Conservation (phyloP, 805 yeast genomes). For the Candida ipomoeae region DNA sequence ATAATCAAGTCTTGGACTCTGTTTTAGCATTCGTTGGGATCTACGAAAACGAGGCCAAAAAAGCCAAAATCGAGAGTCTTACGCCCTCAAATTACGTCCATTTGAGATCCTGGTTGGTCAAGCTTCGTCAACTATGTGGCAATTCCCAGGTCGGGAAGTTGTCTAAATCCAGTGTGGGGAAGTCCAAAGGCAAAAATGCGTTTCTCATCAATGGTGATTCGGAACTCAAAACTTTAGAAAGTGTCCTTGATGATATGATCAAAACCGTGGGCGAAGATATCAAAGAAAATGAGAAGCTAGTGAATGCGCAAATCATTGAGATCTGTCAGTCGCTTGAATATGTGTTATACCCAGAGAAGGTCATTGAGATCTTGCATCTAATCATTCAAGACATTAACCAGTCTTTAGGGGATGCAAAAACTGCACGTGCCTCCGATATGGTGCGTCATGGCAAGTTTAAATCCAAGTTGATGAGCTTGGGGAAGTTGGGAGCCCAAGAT, state of each 20-base stretch:
- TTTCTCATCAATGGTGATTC: conserved; percentile 17
- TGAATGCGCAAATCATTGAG: conserved; percentile 42
- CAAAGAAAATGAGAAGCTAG: conserved; percentile 45
- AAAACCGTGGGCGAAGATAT: conserved; percentile 50
- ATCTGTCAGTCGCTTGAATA: conserved; percentile 70
- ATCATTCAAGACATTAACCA: conserved; percentile 22
- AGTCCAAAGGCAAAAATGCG: conserved; percentile 9
- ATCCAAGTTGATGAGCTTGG: conserved; percentile 1
- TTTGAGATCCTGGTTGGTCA: conserved; percentile 68
- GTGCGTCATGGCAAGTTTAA: neutral
- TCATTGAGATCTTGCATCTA: conserved; percentile 44
- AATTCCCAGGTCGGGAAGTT: conserved; percentile 57
- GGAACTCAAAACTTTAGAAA: conserved; percentile 48
- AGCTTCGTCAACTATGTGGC: conserved; percentile 75
- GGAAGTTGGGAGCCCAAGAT: conserved; percentile 23
- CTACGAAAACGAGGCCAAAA: conserved; percentile 49
- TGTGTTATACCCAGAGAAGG: conserved; percentile 45
- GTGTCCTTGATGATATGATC: conserved; percentile 63
- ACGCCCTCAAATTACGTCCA: conserved; percentile 34
- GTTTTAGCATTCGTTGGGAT: conserved; percentile 57
- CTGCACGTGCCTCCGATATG: conserved; percentile 1
- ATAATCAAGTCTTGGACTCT: conserved; percentile 57
- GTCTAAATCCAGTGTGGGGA: conserved; percentile 3
- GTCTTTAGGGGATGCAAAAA: neutral
- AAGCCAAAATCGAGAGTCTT: conserved; percentile 46